Conservation (phyloP, 805 yeast species). For the Candida palmyrensis region DNA sequence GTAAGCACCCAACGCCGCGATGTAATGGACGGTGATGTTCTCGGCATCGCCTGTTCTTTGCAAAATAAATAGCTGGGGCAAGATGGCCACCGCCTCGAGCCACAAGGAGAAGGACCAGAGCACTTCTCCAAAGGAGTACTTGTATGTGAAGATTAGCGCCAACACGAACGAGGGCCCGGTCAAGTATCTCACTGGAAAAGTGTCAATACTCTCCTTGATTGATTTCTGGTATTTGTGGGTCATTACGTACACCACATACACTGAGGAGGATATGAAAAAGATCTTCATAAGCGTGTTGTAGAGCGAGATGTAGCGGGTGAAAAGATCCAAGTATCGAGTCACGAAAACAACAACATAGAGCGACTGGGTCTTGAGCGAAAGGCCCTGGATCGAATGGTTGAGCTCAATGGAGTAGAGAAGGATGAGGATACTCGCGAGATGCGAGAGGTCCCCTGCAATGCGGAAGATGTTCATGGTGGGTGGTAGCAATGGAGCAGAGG, state of each 20-base stretch:
- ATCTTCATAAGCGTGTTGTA: conserved; percentile 82
- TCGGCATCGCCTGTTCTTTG: conserved; percentile 88
- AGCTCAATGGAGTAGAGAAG: conserved; percentile 64
- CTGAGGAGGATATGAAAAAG: conserved; percentile 70
- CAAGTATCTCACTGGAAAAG: conserved; percentile 71
- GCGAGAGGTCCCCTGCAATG: conserved; percentile 70
- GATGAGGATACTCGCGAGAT: conserved; percentile 71
- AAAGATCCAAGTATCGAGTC: conserved; percentile 35
- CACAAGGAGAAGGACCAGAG: conserved; percentile 88
- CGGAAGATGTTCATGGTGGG: conserved; percentile 38
- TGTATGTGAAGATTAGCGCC: conserved; percentile 59
- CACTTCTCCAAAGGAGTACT: conserved; percentile 57
- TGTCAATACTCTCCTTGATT: conserved; percentile 58
- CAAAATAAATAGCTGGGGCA: conserved; percentile 88
- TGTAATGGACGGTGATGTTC: conserved; percentile 84
- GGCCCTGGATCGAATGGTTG: conserved; percentile 69
- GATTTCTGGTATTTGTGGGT: conserved; percentile 52
- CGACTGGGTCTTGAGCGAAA: conserved; percentile 84
- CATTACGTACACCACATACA: conserved; percentile 73
- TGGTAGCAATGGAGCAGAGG: too few relatives aligned
- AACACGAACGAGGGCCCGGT: conserved; percentile 54
- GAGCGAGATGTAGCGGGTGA: conserved; percentile 53
- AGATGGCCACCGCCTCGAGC: conserved; percentile 87
- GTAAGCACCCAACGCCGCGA: conserved; percentile 88
- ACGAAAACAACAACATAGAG: conserved; percentile 50